Evolutionary conservation across 768 basidiomycete species (phyloP), one percentile per base, ranked within the genome.

Genomic region (Pilatotrama ljubarskyi): DNA sequence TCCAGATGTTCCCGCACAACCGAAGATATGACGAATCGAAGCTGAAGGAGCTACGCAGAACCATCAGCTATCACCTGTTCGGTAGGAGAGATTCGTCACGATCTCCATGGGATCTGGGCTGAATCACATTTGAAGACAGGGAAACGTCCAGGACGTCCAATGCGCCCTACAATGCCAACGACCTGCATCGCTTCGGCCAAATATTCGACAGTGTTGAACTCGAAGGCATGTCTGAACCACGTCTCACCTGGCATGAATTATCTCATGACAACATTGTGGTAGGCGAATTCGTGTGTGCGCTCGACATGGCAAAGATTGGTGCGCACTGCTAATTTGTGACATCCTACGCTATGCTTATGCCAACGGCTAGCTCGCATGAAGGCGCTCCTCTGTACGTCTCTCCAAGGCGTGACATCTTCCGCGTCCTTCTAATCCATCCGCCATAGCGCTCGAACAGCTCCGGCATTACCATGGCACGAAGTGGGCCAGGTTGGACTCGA

Each of bases 381-480:
- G 8, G 5, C 37, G n/a, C 2, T 41, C 6, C 17, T 56, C 18
- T 50, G 46, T 55, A 46, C 5, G 44, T 43, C 1, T 3, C 29
- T 32, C n/a, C 29, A 32, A 32, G 29, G 17, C 9, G 29, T 8
- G 18, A 24, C 11, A 7, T 25, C 22, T 17, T 24, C 20, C 26
- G 8, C n/a, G n/a, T 53, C 7, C n/a, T 41, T 22, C 37, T 32
- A 11, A 36, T 2, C 7, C 3, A 29, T 20, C 38, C 22, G 9
- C 14, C n/a, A 8, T 29, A 80, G 79, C 66, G 37, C 38, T 56
- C n/a, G 72, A 72, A 22, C 66, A 70, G 25, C 80, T 79, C 51
- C 42, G 76, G 14, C 77, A 82, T 51, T 79, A 75, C 42, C 60
- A 80, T 14, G 82, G 80, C 5, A 76, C 81, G 60, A 68, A 74